Percentiles rank a stretch among this genome's conserved stretches.
Conservation (phyloP, 2,329 filamentous ascomycete species). For the Trichoderma polysporum region DNA sequence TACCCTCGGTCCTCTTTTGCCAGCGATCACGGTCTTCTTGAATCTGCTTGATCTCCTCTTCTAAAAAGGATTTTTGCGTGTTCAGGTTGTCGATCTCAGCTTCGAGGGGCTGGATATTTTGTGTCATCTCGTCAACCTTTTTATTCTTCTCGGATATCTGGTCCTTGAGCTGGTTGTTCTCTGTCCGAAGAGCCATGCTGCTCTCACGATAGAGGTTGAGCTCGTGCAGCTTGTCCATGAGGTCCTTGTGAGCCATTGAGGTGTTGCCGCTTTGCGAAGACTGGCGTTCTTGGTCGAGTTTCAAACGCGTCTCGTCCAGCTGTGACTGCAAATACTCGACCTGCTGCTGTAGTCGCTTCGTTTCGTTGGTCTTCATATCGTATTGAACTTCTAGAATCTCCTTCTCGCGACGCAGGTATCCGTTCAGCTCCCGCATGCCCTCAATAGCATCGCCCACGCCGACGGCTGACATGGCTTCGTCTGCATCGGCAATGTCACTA, state of each 20-base stretch:
- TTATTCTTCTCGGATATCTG: conserved; percentile 72
- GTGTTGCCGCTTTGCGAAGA: conserved; percentile 71
- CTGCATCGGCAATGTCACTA: conserved; percentile 48
- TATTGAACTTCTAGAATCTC: conserved; percentile 97
- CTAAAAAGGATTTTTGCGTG: conserved; percentile 74
- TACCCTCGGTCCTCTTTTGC: conserved; percentile 94
- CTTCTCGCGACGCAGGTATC: conserved; percentile 89
- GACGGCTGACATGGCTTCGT: conserved; percentile 54
- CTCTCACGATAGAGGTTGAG: conserved; percentile 95
- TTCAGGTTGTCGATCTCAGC: conserved; percentile 78
- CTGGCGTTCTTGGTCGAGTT: conserved; percentile 84
- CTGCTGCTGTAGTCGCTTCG: conserved; percentile 85
- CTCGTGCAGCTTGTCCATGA: conserved; percentile 93
- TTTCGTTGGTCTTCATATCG: conserved; percentile 83
- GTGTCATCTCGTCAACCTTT: conserved; percentile 71
- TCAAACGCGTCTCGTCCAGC: conserved; percentile 83
- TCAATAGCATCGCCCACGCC: conserved; percentile 62
- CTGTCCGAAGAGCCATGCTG: conserved; percentile 84
- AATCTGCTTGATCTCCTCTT: conserved; percentile 84
- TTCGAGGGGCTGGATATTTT: conserved; percentile 78
- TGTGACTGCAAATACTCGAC: conserved; percentile 83
- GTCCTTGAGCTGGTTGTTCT: conserved; percentile 75
- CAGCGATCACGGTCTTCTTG: conserved; percentile 91
- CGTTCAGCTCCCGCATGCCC: conserved; percentile 85
- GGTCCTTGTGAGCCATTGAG: conserved; percentile 78